A percentile compares a stretch with the other conserved stretches of the same genome.
Evolutionary conservation across 345 rosid genomes (phyloP).

Genomic region (Lepidium africanum): DNA sequence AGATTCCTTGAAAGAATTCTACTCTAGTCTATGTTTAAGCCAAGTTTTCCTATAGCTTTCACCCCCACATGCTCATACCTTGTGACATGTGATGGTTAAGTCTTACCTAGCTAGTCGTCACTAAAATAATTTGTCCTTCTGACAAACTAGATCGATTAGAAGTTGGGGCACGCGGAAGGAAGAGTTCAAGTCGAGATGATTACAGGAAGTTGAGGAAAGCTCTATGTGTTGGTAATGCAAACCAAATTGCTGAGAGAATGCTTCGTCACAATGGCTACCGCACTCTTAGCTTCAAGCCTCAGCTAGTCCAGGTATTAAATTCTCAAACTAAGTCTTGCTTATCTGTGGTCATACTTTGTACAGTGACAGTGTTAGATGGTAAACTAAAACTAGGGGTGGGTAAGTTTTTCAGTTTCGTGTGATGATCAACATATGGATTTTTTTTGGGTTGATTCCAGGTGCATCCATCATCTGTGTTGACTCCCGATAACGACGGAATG

Average conservation of each 20-base stretch:
- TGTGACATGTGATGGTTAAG: background rate
- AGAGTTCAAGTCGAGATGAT: constrained; percentile 35
- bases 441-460: constrained; percentile 34
- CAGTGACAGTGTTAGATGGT: background rate
- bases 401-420: background rate
- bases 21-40: background rate
- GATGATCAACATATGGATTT: background rate
- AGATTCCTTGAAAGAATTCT: background rate
- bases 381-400: background rate
- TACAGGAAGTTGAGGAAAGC: constrained; percentile 83
- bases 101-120: background rate
- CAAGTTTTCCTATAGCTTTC: background rate
- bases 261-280: constrained; percentile 82
- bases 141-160: constrained; percentile 54
- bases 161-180: constrained; percentile 43
- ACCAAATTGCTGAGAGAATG: constrained; percentile 88
- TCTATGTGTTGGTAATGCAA: constrained; percentile 75
- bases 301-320: constrained; percentile 69
- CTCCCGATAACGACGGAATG: constrained; percentile 64
- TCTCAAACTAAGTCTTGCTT: background rate
- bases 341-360: background rate
- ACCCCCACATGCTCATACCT: background rate
- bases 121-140: background rate
- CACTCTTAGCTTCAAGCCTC: constrained; percentile 66
- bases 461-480: constrained; percentile 75